Percentiles rank a stretch among this genome's conserved stretches.
These are phyloP conservation scores for Triticum turgidum DNA, from an alignment of 176 grass and related monocot genomes.

Conservation along the genomic window DNA sequence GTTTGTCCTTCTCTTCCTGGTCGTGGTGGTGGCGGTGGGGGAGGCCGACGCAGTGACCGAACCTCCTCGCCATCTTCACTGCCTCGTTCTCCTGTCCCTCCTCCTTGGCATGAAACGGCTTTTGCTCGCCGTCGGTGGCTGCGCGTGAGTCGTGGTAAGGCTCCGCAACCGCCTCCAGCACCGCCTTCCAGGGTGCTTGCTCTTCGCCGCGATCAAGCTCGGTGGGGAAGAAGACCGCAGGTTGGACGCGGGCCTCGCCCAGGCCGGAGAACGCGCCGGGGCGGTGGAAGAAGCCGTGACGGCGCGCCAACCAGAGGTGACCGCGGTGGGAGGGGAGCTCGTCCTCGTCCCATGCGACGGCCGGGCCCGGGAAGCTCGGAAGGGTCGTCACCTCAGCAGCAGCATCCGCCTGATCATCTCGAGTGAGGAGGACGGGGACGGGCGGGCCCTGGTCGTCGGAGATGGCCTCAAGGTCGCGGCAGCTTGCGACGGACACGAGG, in stretches of 20 bases:
- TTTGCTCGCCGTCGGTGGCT: neutral
- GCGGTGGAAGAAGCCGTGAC: neutral
- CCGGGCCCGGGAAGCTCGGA: neutral
- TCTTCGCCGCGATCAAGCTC: neutral
- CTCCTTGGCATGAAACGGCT: neutral
- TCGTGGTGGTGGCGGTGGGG: neutral
- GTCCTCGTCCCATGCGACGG: no score
- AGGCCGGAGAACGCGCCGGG: neutral
- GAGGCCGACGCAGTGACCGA: neutral
- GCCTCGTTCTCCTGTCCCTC: neutral
- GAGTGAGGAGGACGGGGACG: neutral
- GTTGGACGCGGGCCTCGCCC: neutral
- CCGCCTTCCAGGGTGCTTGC: neutral
- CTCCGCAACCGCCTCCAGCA: constrained; percentile 9
- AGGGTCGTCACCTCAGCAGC: neutral
- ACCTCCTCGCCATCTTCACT: constrained; percentile 23
- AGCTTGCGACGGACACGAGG: constrained; percentile 34
- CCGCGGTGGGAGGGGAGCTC: constrained; percentile 13
- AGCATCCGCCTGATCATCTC: neutral
- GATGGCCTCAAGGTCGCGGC: constrained; percentile 7
- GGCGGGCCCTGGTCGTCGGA: neutral
- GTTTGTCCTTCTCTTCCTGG: neutral
- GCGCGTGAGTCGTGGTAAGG: constrained; percentile 9
- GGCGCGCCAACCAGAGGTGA: constrained; percentile 1
- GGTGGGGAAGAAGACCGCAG: neutral